These are phyloP conservation scores for Aspergillus heteromorphus DNA, from an alignment of 495 filamentous ascomycete genomes.

Conservation along the genomic window DNA sequence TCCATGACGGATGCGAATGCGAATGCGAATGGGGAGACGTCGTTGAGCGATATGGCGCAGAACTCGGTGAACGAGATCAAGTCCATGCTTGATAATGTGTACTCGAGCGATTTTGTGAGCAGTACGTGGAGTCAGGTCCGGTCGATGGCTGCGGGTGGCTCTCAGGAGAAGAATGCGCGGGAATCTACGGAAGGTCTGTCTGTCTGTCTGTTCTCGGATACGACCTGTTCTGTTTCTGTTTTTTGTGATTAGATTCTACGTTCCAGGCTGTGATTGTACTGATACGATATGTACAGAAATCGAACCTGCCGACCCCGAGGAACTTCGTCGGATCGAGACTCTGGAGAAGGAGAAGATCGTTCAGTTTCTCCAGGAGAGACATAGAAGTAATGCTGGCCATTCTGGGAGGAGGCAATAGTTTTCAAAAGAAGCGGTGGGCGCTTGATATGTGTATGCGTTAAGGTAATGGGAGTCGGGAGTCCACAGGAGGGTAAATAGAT, in stretches of 20 bases:
- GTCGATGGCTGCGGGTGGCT: not conserved
- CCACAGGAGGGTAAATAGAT: not conserved
- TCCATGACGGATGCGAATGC: not conserved
- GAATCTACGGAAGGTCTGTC: not conserved
- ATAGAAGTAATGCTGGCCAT: conserved; percentile 18
- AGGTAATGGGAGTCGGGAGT: no score
- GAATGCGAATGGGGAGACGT: no score
- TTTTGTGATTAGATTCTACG: no score
- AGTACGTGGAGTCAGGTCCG: not conserved
- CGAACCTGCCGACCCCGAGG: conserved; percentile 6
- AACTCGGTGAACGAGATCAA: not conserved
- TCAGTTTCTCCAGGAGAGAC: conserved; percentile 29
- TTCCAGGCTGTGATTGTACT: no score
- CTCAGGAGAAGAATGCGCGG: not conserved
- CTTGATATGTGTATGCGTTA: no score
- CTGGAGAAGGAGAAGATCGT: conserved; percentile 26
- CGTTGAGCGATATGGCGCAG: not conserved
- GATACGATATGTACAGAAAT: no score
- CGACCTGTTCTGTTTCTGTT: no score
- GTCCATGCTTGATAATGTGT: not conserved
- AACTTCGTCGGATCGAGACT: conserved; percentile 21
- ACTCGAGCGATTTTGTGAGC: not conserved
- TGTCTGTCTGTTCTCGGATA: no score
- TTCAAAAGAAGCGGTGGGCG: not conserved
- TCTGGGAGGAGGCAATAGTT: conserved; percentile 1